Conservation (phyloP, 441 rosid species). For the Eruca vesicaria region DNA sequence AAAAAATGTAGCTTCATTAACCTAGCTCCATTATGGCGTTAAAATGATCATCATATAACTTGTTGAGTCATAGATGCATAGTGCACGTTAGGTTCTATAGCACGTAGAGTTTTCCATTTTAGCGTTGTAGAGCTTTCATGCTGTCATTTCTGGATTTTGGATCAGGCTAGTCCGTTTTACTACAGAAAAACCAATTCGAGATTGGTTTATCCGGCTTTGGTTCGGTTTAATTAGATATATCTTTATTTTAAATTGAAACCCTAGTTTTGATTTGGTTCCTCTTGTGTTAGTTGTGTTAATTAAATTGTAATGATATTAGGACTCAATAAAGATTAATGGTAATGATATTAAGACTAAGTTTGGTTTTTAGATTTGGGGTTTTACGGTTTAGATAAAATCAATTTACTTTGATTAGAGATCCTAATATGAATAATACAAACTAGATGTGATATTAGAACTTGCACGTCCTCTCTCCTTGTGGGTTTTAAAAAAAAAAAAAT, state of each 20-base stretch:
- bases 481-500: neutral
- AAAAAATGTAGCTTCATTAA: neutral
- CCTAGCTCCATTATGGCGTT: neutral
- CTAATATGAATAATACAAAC: neutral
- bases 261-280: neutral
- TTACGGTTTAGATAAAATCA: neutral
- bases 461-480: neutral
- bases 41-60: neutral
- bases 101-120: slow-evolving; percentile 5
- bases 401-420: neutral
- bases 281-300: no score
- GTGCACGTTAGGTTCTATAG: neutral
- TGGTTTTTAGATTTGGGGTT: neutral
- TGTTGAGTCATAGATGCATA: neutral
- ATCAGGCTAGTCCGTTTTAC: neutral
- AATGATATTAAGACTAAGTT: neutral
- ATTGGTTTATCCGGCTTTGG: neutral
- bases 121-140: neutral
- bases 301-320: neutral
- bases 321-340: neutral
- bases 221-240: neutral
- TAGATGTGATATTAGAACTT: slow-evolving; percentile 1
- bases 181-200: neutral
- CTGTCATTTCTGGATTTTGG: neutral
- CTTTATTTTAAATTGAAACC: neutral